Conservation (phyloP, 371 early-diverging fungal species). For the Lichtheimia ornata region DNA sequence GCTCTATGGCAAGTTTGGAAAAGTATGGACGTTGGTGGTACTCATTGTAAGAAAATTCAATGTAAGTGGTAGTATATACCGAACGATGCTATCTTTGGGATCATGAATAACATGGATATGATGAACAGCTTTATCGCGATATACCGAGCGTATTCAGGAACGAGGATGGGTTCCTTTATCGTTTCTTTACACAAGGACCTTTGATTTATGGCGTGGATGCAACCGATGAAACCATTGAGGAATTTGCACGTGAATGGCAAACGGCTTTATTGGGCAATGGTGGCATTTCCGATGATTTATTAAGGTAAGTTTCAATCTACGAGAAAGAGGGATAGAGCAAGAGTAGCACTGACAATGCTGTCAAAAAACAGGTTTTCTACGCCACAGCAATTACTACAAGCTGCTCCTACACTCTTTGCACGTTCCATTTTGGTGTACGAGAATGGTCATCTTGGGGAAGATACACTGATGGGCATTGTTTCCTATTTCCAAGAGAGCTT, state of each 20-base stretch:
- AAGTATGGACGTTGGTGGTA: constrained; percentile 40
- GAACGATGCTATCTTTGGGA: not conserved
- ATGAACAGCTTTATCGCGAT: constrained; percentile 28
- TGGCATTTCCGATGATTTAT: constrained; percentile 35
- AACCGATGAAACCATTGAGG: constrained; percentile 23
- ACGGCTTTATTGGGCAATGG: constrained; percentile 30
- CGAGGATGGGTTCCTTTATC: constrained; percentile 32
- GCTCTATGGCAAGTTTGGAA: constrained; percentile 39
- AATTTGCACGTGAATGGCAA: constrained; percentile 35
- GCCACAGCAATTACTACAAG: constrained; percentile 30
- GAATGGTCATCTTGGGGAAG: constrained; percentile 21
- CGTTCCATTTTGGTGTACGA: constrained; percentile 27
- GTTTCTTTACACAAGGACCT: constrained; percentile 32
- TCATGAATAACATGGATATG: not conserved
- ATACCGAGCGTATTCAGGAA: constrained; percentile 30
- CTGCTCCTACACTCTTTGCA: constrained; percentile 37
- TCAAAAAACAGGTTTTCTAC: constrained; percentile 18
- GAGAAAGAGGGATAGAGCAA: too few relatives aligned
- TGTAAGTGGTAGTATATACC: constrained; percentile 17
- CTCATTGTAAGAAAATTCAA: constrained; percentile 35
- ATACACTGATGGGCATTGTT: constrained; percentile 25
- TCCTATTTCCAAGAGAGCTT: constrained; percentile 37
- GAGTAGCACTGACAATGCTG: not conserved
- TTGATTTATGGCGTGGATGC: constrained; percentile 30
- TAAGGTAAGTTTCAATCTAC: constrained; percentile 21